Evolutionary conservation across 2,329 filamentous ascomycete species (phyloP), one percentile per base, ranked within the genome.

Genomic region (Diplodia intermedia): DNA sequence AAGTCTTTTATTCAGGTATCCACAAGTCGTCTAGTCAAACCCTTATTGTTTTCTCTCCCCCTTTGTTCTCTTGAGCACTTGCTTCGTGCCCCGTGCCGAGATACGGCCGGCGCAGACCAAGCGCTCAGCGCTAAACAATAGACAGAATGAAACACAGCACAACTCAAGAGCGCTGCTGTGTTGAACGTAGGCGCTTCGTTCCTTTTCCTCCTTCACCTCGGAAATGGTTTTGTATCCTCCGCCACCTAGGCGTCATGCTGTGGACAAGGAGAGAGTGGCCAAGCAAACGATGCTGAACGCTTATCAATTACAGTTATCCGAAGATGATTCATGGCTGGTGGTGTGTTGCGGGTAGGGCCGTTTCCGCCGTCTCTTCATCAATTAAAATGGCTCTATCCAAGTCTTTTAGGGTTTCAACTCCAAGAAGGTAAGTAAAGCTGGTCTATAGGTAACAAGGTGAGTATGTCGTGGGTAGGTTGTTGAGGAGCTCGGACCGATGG

Each of bases 281-380:
- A 47, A 47, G 20, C 14, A n/a, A 47, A 18, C 18, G 9, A 20
- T 47, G 43, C 43, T 47, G 8, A 20, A 20, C 14, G 40, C 40
- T 18, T 43, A n/a, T 43, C 40, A 43, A 43, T 0, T 0, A 43
- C 40, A 43, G 18, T 43, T 18, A n/a, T 11, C n/a, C 43, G 18
- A 47, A 47, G 2, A 47, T 47, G 7, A 20, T 50, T 23, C 29
- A 60, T 15, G 14, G 20, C 15, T 36, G 40, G 56, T 47, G 40
- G 6, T 63, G 60, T 33, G 29, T 63, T 9, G 60, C 12, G 50
- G 60, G 12, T 52, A 63, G 60, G 60, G 60, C 60, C 47, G 62
- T 65, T 62, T 43, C 62, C 62, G 62, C 62, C 62, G 62, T 65
- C 62, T 65, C 62, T 54, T 65, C 62, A 50, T 65, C 62, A 65